Percentiles rank a stretch among this genome's conserved stretches.
Evolutionary conservation across 2,329 filamentous ascomycete genomes (phyloP).

Genomic region (Fusarium aywerte): DNA sequence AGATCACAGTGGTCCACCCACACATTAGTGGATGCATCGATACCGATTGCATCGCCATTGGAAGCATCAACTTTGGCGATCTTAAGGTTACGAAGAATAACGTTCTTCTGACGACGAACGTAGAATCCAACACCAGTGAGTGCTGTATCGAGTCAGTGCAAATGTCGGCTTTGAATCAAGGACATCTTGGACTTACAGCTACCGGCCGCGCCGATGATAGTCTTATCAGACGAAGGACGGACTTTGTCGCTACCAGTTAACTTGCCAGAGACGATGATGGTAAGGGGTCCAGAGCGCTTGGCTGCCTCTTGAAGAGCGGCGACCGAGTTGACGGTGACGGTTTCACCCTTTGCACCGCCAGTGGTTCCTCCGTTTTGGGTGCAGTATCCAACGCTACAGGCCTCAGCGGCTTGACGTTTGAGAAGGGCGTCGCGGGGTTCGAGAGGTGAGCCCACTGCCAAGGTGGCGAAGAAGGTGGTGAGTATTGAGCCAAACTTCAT

Average conservation of each 20-base stretch:
- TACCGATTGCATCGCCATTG: constrained; percentile 69
- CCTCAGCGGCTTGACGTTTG: constrained; percentile 61
- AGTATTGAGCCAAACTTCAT: constrained; percentile 36
- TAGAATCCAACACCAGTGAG: constrained; percentile 62
- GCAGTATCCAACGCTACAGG: constrained; percentile 51
- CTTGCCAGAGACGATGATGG: constrained; percentile 47
- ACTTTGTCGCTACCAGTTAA: constrained; percentile 43
- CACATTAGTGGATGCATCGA: constrained; percentile 66
- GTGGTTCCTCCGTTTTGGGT: constrained; percentile 50
- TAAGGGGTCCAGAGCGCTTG: constrained; percentile 42
- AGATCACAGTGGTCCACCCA: constrained; percentile 77
- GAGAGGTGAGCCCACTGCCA: constrained; percentile 29
- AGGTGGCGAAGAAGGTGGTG: constrained; percentile 24
- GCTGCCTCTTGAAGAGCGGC: constrained; percentile 46
- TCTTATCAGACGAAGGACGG: constrained; percentile 55
- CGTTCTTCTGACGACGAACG: constrained; percentile 64
- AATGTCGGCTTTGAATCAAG: accelerated
- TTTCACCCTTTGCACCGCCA: constrained; percentile 46
- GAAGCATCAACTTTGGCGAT: constrained; percentile 65
- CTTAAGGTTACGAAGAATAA: constrained; percentile 71
- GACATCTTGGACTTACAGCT: constrained; percentile 16
- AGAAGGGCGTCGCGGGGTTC: constrained; percentile 20
- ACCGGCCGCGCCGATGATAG: constrained; percentile 54
- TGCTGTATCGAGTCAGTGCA: constrained; percentile 37
- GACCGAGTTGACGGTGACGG: constrained; percentile 46